phyloP scores from a whole-genome alignment of 2,329 filamentous ascomycete genomes.

The Neodidymelliopsis sp. region DNA sequence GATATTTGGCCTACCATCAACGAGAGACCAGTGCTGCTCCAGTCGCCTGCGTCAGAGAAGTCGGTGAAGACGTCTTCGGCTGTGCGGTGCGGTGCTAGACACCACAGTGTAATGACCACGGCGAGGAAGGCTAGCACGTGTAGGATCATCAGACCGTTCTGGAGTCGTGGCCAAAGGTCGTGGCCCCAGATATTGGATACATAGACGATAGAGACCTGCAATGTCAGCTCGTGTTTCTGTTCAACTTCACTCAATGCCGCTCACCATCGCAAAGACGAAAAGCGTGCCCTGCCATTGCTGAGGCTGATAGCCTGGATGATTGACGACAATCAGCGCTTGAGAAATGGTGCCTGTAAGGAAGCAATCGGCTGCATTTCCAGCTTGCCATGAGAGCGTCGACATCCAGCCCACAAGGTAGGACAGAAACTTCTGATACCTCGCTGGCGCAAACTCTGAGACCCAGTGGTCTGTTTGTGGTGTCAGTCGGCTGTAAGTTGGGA shows the following conservation, averaged over 20 bases:
- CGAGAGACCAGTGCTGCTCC: slow-evolving; percentile 29
- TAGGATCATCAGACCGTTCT: slow-evolving; percentile 44
- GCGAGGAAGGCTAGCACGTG: slow-evolving; percentile 60
- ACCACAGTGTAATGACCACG: slow-evolving; percentile 50
- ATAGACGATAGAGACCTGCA: slow-evolving; percentile 35
- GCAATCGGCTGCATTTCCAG: slow-evolving; percentile 51
- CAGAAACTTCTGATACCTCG: slow-evolving; percentile 47
- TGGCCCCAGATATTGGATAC: slow-evolving; percentile 54
- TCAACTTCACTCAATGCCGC: no score
- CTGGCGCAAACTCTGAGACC: slow-evolving; percentile 49
- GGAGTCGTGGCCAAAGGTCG: slow-evolving; percentile 39
- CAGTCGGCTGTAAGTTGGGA: no score
- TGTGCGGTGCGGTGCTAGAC: slow-evolving; percentile 40
- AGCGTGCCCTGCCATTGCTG: slow-evolving; percentile 57
- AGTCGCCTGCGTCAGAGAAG: slow-evolving; percentile 55
- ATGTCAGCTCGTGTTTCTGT: no score
- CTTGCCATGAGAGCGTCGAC: slow-evolving; percentile 56
- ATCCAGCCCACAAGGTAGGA: slow-evolving; percentile 55
- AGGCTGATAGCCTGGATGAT: slow-evolving; percentile 48
- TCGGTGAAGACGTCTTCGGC: slow-evolving; percentile 53
- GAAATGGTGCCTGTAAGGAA: slow-evolving; percentile 55
- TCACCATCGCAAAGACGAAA: slow-evolving; percentile 53
- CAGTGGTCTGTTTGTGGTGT: slow-evolving; percentile 29
- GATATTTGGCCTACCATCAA: slow-evolving; percentile 5
- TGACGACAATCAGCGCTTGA: slow-evolving; percentile 47